Conservation (phyloP, 116 monocot genomes). For the Trichopus zeylanicus region DNA sequence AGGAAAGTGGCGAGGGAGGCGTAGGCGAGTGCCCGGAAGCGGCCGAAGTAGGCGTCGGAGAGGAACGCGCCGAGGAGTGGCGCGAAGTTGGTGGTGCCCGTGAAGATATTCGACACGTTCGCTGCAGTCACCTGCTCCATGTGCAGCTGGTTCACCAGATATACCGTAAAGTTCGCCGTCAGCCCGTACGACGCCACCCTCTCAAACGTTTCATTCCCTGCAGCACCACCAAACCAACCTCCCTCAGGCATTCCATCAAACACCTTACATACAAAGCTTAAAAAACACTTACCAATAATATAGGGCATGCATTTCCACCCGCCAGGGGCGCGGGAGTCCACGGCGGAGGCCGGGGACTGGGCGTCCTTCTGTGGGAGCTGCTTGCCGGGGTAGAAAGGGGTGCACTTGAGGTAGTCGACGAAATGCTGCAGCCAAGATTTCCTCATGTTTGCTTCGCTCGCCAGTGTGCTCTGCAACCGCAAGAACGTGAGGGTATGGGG, state of each 20-base stretch:
- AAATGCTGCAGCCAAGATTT: neutral
- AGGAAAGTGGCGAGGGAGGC: slow-evolving; percentile 19
- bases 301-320: slow-evolving; percentile 48
- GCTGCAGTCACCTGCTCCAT: slow-evolving; percentile 23
- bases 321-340: neutral
- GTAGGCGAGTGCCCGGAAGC: slow-evolving; percentile 16
- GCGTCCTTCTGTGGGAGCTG: neutral
- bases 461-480: no score
- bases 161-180: slow-evolving; percentile 37
- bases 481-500: neutral
- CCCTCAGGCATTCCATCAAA: neutral
- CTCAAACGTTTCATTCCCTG: slow-evolving; percentile 44
- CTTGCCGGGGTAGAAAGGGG: neutral
- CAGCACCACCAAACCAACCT: neutral
- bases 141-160: slow-evolving; percentile 23
- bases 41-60: slow-evolving; percentile 46
- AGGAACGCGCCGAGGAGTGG: slow-evolving; percentile 47
- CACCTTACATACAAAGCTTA: neutral
- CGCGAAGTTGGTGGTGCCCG: slow-evolving; percentile 38
- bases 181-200: slow-evolving; percentile 23
- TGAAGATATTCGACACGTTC: slow-evolving; percentile 27
- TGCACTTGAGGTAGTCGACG: neutral
- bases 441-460: neutral
- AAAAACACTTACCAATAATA: slow-evolving; percentile 17
- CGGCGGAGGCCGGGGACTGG: neutral